A percentile compares a stretch with the other conserved stretches of the same genome.
These are phyloP conservation scores for Collybia mongolica DNA, from an alignment of 768 basidiomycete genomes.

Conservation along the genomic window DNA sequence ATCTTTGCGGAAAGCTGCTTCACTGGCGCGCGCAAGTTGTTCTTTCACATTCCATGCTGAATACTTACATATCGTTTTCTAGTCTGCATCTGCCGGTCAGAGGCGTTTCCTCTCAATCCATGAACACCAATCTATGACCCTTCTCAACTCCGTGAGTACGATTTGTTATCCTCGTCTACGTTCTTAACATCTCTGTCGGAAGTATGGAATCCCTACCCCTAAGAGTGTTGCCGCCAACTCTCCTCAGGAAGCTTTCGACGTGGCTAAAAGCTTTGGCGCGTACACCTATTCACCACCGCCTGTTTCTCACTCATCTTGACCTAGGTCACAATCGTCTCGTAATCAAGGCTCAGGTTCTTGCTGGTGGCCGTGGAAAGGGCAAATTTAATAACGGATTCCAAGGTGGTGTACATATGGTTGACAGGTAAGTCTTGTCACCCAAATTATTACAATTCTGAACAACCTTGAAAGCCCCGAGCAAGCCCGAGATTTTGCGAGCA, in stretches of 20 bases:
- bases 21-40: slow-evolving; percentile 58
- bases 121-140: slow-evolving; percentile 95
- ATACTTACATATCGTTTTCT: slow-evolving; percentile 11
- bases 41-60: neutral
- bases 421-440: slow-evolving; percentile 52
- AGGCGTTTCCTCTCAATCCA: slow-evolving; percentile 94
- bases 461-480: slow-evolving; percentile 65
- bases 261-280: slow-evolving; percentile 87
- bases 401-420: slow-evolving; percentile 94
- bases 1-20: slow-evolving; percentile 62
- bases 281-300: slow-evolving; percentile 6
- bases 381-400: slow-evolving; percentile 94
- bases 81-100: slow-evolving; percentile 78
- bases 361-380: slow-evolving; percentile 98
- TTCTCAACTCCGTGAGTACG: slow-evolving; percentile 82
- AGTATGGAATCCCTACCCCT: slow-evolving; percentile 97
- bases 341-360: slow-evolving; percentile 98
- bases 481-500: slow-evolving; percentile 80
- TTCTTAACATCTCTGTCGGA: slow-evolving; percentile 1
- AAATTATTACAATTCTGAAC: neutral
- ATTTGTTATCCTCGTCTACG: neutral
- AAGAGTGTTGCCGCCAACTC: slow-evolving; percentile 86
- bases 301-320: slow-evolving; percentile 2
- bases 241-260: slow-evolving; percentile 84
- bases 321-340: slow-evolving; percentile 79